These are phyloP conservation scores for Coriolopsis trogii DNA, from an alignment of 1,284 basidiomycete species.

Conservation along the genomic window DNA sequence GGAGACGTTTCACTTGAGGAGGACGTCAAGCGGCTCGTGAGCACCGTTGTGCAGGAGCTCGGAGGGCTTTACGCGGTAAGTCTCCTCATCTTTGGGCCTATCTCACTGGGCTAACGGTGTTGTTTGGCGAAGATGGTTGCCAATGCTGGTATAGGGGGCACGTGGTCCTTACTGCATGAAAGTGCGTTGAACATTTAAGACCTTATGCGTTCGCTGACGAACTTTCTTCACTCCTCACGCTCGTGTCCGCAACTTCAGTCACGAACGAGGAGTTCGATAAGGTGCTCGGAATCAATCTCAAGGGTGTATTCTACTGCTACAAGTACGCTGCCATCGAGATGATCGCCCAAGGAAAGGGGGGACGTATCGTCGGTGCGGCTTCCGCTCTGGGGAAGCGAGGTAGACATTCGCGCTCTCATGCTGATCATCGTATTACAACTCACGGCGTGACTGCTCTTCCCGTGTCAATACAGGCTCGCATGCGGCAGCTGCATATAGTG, in stretches of 20 bases:
- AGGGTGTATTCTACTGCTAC: conserved; percentile 38
- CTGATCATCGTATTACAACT: too few species aligned
- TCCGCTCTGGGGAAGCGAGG: conserved; percentile 32
- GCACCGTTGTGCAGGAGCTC: conserved; percentile 29
- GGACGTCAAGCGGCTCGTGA: conserved; percentile 34
- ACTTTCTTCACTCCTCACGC: not conserved
- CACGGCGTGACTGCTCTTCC: not conserved
- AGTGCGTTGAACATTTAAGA: conserved; percentile 6
- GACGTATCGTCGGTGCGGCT: conserved; percentile 37
- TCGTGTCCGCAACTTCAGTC: conserved; percentile 15
- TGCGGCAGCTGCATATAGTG: conserved; percentile 21
- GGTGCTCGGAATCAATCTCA: conserved; percentile 34
- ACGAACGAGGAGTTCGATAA: conserved; percentile 32
- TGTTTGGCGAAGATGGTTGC: conserved; percentile 23
- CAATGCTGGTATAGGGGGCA: conserved; percentile 17
- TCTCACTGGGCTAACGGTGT: not conserved
- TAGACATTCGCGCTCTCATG: not conserved
- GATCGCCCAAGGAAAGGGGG: conserved; percentile 39
- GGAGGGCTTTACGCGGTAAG: conserved; percentile 31
- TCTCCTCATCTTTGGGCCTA: too few species aligned
- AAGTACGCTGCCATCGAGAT: conserved; percentile 39
- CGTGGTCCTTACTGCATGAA: conserved; percentile 22
- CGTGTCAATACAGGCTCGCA: conserved; percentile 14
- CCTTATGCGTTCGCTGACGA: too few species aligned
- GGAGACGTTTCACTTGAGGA: conserved; percentile 35